Base-by-base conservation (phyloP, 2,329 filamentous ascomycete species). In the Cladosporium sp. region DNA sequence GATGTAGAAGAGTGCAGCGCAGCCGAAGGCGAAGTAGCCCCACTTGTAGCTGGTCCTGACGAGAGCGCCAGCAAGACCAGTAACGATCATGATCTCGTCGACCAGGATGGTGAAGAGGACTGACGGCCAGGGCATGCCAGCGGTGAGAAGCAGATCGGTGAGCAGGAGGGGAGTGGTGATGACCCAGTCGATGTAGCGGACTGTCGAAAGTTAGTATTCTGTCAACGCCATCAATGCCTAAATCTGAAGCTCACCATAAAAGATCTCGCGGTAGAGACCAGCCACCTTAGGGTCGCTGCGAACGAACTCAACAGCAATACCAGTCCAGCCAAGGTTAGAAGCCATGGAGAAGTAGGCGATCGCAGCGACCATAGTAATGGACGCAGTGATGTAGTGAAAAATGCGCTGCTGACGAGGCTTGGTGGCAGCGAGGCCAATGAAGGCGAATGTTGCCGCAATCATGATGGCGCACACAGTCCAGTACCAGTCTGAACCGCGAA, bases 321-420 rank as follows among this genome's bases (percentile, higher is more conserved):
- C 84, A 2, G 84, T 83, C 75, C 85, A 88, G 36, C 88, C 88
- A 1, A 90, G 79, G 71, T 88, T 87, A 11, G 86, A 85, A n/a
- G 82, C 88, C 86, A 90, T 88, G 68, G 84, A 81, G 77, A 87
- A 90, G 78, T 90, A 89, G 16, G 87, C 82, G 68, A 90, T 86
- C 46, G 83, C 79, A 2, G 87, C 85, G 8, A 87, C 83, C 65
- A 87, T 81, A 32, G 85, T 85, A 65, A 88, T 84, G 13, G 77
- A 77, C 1, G 85, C 84, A 1, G 85, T 87, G 71, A 89, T 85
- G 79, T 89, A 88, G 77, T 89, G 85, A 77, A 89, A 89, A 57
- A 88, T 74, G 25, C 87, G 85, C 60, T 88, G 80, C 16, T 78
- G 75, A 54, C 85, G 82, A 5, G 83, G 83, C 72, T 85, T 86